Percentiles rank a stretch among this genome's conserved stretches.
These are phyloP conservation scores for Fimicolochytrium jonesii DNA, from an alignment of 192 early-diverging fungal species.

Conservation along the genomic window DNA sequence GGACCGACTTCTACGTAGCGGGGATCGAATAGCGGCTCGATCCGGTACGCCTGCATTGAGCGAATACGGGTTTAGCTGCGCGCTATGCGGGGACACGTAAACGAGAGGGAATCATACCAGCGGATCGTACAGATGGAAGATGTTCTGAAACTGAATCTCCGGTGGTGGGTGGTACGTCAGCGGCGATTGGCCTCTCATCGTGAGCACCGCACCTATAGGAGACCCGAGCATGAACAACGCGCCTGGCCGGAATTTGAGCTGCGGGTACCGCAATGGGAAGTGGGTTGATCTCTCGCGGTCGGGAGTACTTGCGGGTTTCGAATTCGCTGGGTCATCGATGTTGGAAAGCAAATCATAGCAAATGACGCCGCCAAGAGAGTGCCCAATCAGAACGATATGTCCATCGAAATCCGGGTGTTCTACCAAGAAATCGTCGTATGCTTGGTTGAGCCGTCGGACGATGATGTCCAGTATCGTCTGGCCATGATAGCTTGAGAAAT, in stretches of 20 bases:
- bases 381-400: conserved; percentile 35
- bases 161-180: conserved; percentile 25
- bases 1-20: conserved; percentile 42
- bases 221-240: conserved; percentile 45
- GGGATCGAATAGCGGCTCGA: conserved; percentile 42
- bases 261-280: conserved; percentile 39
- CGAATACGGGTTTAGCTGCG: neutral
- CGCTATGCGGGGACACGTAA: neutral
- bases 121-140: conserved; percentile 51
- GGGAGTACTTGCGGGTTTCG: neutral
- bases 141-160: conserved; percentile 38
- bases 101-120: conserved; percentile 18
- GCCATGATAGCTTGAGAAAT: conserved; percentile 45
- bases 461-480: conserved; percentile 28
- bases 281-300: no score
- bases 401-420: conserved; percentile 38
- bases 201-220: conserved; percentile 41
- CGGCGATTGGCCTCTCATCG: conserved; percentile 40
- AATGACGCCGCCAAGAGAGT: conserved; percentile 46
- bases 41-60: conserved; percentile 33
- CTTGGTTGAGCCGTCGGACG: conserved; percentile 31
- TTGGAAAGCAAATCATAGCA: conserved; percentile 43
- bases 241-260: conserved; percentile 36
- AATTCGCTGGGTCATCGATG: neutral
- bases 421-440: conserved; percentile 25